These are phyloP conservation scores for Physcomitrellopsis africana DNA, from an alignment of 225 moss, liverwort and hornwort genomes.

Conservation along the genomic window DNA sequence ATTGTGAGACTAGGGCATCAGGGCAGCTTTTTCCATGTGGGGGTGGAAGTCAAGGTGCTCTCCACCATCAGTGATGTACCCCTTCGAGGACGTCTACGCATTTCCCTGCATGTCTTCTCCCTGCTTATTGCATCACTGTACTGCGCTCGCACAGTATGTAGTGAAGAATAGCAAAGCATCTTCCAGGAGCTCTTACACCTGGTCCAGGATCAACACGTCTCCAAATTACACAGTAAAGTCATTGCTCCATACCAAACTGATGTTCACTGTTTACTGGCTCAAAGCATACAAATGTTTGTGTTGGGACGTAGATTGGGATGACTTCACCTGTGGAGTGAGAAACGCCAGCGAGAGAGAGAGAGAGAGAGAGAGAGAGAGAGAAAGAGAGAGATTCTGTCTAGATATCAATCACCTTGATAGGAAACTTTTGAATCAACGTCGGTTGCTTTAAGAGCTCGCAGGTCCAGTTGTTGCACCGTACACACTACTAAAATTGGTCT, in stretches of 20 bases:
- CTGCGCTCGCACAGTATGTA: constrained; percentile 25
- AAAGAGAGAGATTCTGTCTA: not conserved
- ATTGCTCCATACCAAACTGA: not conserved
- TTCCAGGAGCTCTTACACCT: not conserved
- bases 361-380: too few species aligned
- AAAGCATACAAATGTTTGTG: not conserved
- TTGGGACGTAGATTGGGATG: constrained; percentile 11
- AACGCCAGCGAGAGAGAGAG: constrained; percentile 17
- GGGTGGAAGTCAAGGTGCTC: constrained; percentile 60
- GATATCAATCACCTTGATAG: constrained; percentile 25
- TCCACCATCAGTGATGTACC: constrained; percentile 54
- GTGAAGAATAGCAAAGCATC: too few species aligned
- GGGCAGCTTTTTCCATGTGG: constrained; percentile 63
- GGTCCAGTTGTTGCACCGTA: not conserved
- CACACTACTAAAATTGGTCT: not conserved
- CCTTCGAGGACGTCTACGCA: constrained; percentile 32
- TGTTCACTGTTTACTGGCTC: too few species aligned
- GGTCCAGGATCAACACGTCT: not conserved
- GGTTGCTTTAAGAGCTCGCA: constrained; percentile 9
- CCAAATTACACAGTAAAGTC: constrained; percentile 27
- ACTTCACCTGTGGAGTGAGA: constrained; percentile 28
- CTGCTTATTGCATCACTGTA: constrained; percentile 31
- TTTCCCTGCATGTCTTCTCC: constrained; percentile 33
- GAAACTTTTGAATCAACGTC: constrained; percentile 26
- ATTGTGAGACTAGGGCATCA: not conserved